A percentile compares a stretch with the other conserved stretches of the same genome.
These are phyloP conservation scores for Diplotaxis tenuifolia DNA, from an alignment of 345 rosid species.

Conservation along the genomic window DNA sequence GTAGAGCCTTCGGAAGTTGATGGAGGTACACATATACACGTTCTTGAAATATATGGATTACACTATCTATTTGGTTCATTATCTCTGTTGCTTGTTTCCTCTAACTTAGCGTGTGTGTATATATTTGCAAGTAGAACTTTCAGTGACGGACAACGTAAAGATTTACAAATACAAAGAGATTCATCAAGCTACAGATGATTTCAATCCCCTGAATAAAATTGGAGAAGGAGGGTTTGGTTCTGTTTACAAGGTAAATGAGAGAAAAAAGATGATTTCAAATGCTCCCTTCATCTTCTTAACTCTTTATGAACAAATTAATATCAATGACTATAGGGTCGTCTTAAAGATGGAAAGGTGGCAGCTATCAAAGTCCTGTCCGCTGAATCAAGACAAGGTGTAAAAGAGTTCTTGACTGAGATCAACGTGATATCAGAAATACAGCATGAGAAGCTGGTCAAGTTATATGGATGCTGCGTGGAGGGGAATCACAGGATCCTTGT, in stretches of 20 bases:
- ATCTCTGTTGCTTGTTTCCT: not conserved
- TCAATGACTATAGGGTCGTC: conserved; percentile 51
- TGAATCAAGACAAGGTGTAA: conserved; percentile 77
- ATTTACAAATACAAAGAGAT: conserved; percentile 61
- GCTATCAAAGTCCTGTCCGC: too few species aligned
- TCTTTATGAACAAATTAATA: not conserved
- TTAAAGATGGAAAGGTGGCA: conserved; percentile 68
- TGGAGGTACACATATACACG: conserved; percentile 53
- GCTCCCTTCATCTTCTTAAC: not conserved
- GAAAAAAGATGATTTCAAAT: too few species aligned
- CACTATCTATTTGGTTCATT: not conserved
- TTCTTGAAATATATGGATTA: not conserved
- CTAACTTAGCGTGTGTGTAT: not conserved
- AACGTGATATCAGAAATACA: conserved; percentile 64
- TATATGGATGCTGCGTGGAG: conserved; percentile 89
- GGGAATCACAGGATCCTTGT: conserved; percentile 78
- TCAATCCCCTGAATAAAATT: conserved; percentile 57
- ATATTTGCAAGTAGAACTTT: conserved; percentile 44
- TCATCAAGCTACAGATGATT: conserved; percentile 67
- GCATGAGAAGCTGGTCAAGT: conserved; percentile 80
- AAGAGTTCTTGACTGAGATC: conserved; percentile 87
- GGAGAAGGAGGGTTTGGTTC: conserved; percentile 98
- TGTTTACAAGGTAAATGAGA: conserved; percentile 52
- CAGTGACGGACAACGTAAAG: conserved; percentile 49
- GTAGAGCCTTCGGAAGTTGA: conserved; percentile 43